Evolutionary conservation across 1,284 basidiomycete species (phyloP).

Genomic region (Ceratobasidium sp.): DNA sequence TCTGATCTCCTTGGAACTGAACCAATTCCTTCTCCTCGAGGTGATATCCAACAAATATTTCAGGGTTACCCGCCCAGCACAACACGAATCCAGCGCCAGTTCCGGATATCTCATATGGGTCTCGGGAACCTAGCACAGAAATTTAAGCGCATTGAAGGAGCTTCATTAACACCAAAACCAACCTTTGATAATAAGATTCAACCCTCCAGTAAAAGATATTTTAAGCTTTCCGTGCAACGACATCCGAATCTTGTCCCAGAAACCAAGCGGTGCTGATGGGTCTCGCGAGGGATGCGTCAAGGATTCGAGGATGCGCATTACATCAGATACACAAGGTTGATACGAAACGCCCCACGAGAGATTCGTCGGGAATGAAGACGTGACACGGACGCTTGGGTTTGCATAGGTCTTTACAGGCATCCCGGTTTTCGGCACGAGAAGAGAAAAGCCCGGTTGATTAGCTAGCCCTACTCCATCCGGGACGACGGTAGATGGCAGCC

Average conservation of each 20-base stretch:
- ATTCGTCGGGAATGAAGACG: constrained; percentile 75
- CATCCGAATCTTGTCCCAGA: constrained; percentile 95
- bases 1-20: constrained; percentile 85
- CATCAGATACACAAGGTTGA: constrained; percentile 86
- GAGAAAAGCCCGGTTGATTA: constrained; percentile 66
- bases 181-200: constrained; percentile 90
- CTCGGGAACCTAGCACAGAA: constrained; percentile 75
- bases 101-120: constrained; percentile 83
- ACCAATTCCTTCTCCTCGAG: constrained; percentile 85
- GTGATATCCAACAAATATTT: constrained; percentile 77
- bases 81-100: constrained; percentile 90
- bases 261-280: constrained; percentile 88
- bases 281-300: constrained; percentile 86
- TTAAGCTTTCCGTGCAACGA: constrained; percentile 87
- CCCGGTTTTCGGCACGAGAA: constrained; percentile 89
- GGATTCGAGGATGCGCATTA: constrained; percentile 87
- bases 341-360: constrained; percentile 94
- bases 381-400: constrained; percentile 76
- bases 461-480: constrained; percentile 58
- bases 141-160: constrained; percentile 49
- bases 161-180: constrained; percentile 41
- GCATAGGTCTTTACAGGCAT: constrained; percentile 97
- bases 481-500: constrained; percentile 77
- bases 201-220: constrained; percentile 78
- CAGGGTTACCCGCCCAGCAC: constrained; percentile 84